phyloP scores from a whole-genome alignment of 441 rosid species.

The Iberis amara region DNA sequence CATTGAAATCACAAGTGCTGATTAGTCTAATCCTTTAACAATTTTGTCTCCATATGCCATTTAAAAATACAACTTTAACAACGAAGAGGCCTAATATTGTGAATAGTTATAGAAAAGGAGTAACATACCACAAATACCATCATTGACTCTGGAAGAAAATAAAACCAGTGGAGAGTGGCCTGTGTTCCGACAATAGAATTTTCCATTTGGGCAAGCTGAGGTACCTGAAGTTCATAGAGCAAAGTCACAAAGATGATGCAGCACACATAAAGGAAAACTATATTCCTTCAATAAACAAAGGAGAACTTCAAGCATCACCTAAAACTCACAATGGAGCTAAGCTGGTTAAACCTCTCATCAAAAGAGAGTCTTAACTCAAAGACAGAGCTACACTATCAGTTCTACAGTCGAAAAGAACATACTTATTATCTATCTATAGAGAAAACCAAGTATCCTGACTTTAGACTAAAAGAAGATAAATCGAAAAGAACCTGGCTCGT shows the following conservation, averaged over 20 bases:
- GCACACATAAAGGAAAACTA: too few species aligned
- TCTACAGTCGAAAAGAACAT: too few species aligned
- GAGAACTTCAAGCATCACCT: too few species aligned
- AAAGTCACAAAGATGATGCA: too few species aligned
- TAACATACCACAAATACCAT: constrained; percentile 80
- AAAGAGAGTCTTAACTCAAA: too few species aligned
- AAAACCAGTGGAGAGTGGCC: constrained; percentile 54
- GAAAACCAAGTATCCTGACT: too few species aligned
- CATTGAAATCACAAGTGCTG: constrained; percentile 7
- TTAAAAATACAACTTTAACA: constrained; percentile 2
- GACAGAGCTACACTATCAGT: too few species aligned
- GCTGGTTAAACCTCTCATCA: too few species aligned
- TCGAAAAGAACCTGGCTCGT: constrained; percentile 65
- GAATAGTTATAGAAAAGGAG: not conserved
- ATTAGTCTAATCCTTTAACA: not conserved
- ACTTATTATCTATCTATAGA: too few species aligned
- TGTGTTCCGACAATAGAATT: constrained; percentile 72
- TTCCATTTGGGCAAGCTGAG: constrained; percentile 79
- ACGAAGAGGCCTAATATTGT: too few species aligned
- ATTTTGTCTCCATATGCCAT: not conserved
- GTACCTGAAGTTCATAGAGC: constrained; percentile 81
- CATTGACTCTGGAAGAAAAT: constrained; percentile 88
- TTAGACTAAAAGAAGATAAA: not conserved
- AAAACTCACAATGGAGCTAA: too few species aligned
- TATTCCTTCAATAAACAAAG: too few species aligned